Conservation (phyloP, 2,329 filamentous ascomycete genomes). For the Pseudonectria buxi region DNA sequence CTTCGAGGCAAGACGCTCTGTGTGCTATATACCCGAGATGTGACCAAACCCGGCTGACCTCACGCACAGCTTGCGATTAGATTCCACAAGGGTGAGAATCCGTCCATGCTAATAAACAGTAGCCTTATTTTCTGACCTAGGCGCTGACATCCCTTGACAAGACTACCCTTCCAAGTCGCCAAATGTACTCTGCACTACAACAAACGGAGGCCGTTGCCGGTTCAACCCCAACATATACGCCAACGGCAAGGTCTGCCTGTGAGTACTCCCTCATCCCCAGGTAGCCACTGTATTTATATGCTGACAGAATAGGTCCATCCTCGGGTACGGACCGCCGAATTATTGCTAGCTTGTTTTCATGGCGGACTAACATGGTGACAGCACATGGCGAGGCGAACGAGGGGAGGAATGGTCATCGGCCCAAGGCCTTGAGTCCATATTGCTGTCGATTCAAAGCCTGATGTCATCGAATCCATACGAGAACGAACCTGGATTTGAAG, state of each 20-base stretch:
- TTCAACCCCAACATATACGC: slow-evolving; percentile 98
- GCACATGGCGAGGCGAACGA: slow-evolving; percentile 85
- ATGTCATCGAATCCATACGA: slow-evolving; percentile 93
- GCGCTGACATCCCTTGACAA: slow-evolving; percentile 25
- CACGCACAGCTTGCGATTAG: slow-evolving; percentile 62
- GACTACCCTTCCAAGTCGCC: slow-evolving; percentile 75
- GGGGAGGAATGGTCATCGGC: slow-evolving; percentile 96
- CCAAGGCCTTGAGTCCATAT: slow-evolving; percentile 86
- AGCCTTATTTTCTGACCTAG: slow-evolving; percentile 5
- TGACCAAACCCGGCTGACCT: not conserved
- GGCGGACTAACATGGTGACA: slow-evolving; percentile 30
- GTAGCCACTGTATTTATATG: not conserved
- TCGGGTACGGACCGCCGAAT: slow-evolving; percentile 56
- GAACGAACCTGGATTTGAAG: slow-evolving; percentile 91
- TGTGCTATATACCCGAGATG: not conserved
- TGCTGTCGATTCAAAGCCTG: slow-evolving; percentile 92
- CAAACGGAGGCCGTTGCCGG: slow-evolving; percentile 77
- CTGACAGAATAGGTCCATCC: slow-evolving; percentile 61
- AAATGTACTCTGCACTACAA: slow-evolving; percentile 64
- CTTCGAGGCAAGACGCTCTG: slow-evolving; percentile 63
- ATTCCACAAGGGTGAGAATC: slow-evolving; percentile 60
- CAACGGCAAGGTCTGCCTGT: slow-evolving; percentile 86
- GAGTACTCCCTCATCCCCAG: slow-evolving; percentile 30
- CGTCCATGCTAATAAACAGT: slow-evolving; percentile 3
- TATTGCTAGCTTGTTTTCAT: not conserved